Base-by-base conservation (phyloP, 805 yeast species). In the Yarrowia porcina region DNA sequence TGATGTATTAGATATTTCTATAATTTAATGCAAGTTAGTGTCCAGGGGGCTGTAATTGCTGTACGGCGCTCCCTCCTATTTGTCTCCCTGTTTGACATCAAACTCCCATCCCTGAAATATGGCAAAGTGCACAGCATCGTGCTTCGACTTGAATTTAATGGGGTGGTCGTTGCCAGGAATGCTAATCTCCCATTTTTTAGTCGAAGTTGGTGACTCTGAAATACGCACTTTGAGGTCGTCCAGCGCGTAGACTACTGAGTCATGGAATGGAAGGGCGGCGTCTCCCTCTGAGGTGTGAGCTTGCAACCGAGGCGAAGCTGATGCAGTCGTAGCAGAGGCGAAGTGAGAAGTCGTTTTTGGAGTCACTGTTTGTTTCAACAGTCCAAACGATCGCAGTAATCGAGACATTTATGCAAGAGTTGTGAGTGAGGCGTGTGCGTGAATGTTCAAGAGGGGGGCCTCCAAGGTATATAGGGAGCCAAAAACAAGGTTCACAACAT, bases 41-140 rank as follows among this genome's bases (percentile, higher is more conserved):
- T 17, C 13, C 25, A 8, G 11, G n/a, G n/a, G n/a, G n/a, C n/a
- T n/a, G 3, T 5, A 21, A 27, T 9, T 13, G 27, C 11, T 7
- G n/a, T 12, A 18, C 28, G 4, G 28, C 8, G 44, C 11, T 39
- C 20, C 10, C 17, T 15, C 27, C 44, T 39, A n/a, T 23, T 17
- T 8, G 4, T 41, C 28, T 13, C 6, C 15, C 45, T 23, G 28
- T 17, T 23, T 21, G 12, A 41, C 30, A 11, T 41, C 45, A 10
- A 23, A 39, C 17, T 56, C 49, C 61, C 61, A 56, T 8, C 61
- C 61, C 30, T 56, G 61, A n/a, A 56, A 41, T 13, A 41, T 39
- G 11, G 61, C 61, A 11, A 56, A 56, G 21, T 39, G 49, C 6
- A 39, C 61, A 11, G 61, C 61, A 20, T 56, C 61, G n/a, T 56